Evolutionary conservation across 2,329 filamentous ascomycete genomes (phyloP), one percentile per base, ranked within the genome.

Genomic region (Diaporthe citri): DNA sequence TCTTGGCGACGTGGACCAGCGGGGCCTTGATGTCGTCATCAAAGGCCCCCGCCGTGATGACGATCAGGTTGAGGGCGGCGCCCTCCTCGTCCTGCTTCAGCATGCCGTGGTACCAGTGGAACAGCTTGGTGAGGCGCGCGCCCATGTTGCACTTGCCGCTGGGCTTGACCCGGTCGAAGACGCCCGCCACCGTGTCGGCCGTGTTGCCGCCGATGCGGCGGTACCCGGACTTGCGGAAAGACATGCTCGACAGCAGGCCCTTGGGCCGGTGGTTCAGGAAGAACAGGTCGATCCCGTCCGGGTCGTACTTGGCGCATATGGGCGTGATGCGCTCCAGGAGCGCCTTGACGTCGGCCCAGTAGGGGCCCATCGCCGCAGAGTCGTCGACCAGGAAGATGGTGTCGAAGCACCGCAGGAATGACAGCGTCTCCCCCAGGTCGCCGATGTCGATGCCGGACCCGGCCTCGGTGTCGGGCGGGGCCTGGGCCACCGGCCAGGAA

Each of bases 81-180:
- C 79, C 78, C 73, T 80, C 77, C 25, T 79, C 79, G 67, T 81
- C 79, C 28, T 74, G 70, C 74, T 77, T 78, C 17, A 81, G 78
- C 79, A 79, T 78, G 66, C 79, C 79, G 64, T 78, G 71, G 73
- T 81, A 81, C 80, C 80, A 81, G 20, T 73, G 39, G 34, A 81
- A 72, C 55, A 80, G 73, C 78, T 78, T 79, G 56, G 69, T 73
- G 28, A 81, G 77, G 13, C 80, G 77, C n/a, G 74, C 77, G 36
- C 80, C 80, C n/a, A 81, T 75, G 72, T 79, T 80, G 76, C 80
- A 81, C 55, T 74, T 78, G 28, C 80, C 80, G 70, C 77, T 77
- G 36, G 80, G 78, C 78, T 78, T 78, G 41, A 80, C 78, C 39
- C 57, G 60, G 5, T 76, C 74, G 75, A 80, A 79, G 71, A 81